Evolutionary conservation across 1,284 basidiomycete species (phyloP), one percentile per base, ranked within the genome.

Genomic region (Ceratobasidium sp.): DNA sequence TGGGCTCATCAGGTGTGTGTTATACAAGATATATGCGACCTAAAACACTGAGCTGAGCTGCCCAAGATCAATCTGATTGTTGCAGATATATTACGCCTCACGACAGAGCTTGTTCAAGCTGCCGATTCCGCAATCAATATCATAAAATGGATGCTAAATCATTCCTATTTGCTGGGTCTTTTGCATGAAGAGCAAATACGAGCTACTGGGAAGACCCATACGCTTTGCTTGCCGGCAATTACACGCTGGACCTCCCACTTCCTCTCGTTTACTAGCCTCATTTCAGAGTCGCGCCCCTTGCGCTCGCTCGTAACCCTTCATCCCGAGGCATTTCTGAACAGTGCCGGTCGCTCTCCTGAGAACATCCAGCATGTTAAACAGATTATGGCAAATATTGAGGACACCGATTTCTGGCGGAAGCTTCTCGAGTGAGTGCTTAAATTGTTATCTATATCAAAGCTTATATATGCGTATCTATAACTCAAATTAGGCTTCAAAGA

Each of bases 1-100:
- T 86, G 83, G 81, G 82, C 84, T 1, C 86, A 87, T 80, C 86
- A 86, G 82, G 85, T 85, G 33, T 4, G 33, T 33, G 33, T 1
- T 33, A 33, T 33, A 4, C 33, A 33, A 33, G 33, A 33, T 33
- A 33, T 33, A 33, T 33, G 33, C 33, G 33, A 33, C 33, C 33
- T 33, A 33, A 33, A 33, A 33, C 33, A 1, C 33, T 33, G 4
- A 33, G 4, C 33, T 33, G 33, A 33, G 4, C 2, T 33, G 33
- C 33, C 33, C 4, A 33, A 69, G 67, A 33, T 69, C 5, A 52
- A 69, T 38, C 50, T 69, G 9, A 33, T 69, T 54, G 46, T 69
- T 54, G 67, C 48, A 12, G 67, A 69, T 28, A 56, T 69, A 20
- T 28, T 69, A 17, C 23, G 23, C 3, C 50, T 69, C 20, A 69